Percentiles rank a stretch among this genome's conserved stretches.
Conservation (phyloP, 1,284 basidiomycete species). For the Albatrellus sp. region DNA sequence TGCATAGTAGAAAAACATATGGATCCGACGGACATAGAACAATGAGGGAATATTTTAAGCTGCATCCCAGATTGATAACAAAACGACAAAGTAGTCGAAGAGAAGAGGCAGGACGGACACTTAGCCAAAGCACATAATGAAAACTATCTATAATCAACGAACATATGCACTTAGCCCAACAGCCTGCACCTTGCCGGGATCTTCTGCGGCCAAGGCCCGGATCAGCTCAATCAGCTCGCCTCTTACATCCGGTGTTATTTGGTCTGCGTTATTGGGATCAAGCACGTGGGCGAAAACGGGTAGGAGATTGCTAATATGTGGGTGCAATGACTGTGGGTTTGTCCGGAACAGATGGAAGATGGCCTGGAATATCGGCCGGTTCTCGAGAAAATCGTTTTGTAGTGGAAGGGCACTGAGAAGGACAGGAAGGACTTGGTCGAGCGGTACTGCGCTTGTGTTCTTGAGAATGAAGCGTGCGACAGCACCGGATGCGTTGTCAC, state of each 20-base stretch:
- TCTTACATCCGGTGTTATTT: conserved; percentile 69
- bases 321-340: conserved; percentile 58
- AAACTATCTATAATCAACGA: neutral
- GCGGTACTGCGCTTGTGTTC: conserved; percentile 73
- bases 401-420: conserved; percentile 79
- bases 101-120: no score
- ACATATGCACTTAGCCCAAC: conserved; percentile 55
- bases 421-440: conserved; percentile 84
- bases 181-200: conserved; percentile 65
- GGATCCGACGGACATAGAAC: no score
- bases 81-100: no score
- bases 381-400: conserved; percentile 83
- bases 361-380: conserved; percentile 80
- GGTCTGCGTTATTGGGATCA: conserved; percentile 59
- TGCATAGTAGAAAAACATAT: no score
- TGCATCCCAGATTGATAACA: no score
- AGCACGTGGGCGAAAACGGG: conserved; percentile 79
- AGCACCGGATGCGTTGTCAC: conserved; percentile 93
- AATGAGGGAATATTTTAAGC: no score
- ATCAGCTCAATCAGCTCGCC: conserved; percentile 70
- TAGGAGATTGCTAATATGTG: conserved; percentile 77
- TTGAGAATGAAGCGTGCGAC: conserved; percentile 83
- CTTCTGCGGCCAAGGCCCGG: conserved; percentile 59
- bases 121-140: no score
- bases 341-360: conserved; percentile 82